Evolutionary conservation across 108 stramenopile species (phyloP).

Genomic region (Pelagomonas calceolata): DNA sequence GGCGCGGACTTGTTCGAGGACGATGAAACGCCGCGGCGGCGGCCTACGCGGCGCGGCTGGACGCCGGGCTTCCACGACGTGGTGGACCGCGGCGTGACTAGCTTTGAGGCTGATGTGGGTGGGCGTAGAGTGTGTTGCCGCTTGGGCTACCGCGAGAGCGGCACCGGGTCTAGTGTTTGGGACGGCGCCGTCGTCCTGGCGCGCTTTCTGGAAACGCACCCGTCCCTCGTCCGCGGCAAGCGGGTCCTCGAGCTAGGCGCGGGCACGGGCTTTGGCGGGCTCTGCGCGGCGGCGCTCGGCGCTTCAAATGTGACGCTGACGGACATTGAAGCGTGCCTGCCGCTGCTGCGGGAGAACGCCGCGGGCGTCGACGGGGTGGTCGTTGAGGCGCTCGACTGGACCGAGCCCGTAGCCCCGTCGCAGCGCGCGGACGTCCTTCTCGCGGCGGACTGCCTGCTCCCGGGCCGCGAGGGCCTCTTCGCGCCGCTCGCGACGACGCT

Average conservation of each 20-base stretch:
- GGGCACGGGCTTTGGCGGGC: conserved; percentile 12
- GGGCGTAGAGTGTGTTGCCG: neutral
- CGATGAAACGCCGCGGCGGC: neutral
- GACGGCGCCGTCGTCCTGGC: conserved; percentile 10
- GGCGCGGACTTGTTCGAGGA: neutral
- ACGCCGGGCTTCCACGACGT: neutral
- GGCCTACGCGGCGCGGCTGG: neutral
- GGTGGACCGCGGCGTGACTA: neutral
- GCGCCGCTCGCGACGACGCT: neutral
- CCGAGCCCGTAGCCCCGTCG: neutral
- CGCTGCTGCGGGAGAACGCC: neutral
- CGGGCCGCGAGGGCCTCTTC: neutral
- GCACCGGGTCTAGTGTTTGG: neutral
- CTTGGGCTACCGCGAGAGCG: neutral
- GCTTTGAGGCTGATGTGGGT: neutral
- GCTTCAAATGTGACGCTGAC: neutral
- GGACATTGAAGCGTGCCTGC: neutral
- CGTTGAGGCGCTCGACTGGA: neutral
- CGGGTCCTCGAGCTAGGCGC: conserved; percentile 13
- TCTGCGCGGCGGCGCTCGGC: neutral
- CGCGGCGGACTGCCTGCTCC: neutral
- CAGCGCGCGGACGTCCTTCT: neutral
- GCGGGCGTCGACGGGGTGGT: too few relatives aligned
- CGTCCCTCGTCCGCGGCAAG: neutral
- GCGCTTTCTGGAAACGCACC: neutral